phyloP scores from a whole-genome alignment of 768 basidiomycete species.

The Coprinopsis cinerea region DNA sequence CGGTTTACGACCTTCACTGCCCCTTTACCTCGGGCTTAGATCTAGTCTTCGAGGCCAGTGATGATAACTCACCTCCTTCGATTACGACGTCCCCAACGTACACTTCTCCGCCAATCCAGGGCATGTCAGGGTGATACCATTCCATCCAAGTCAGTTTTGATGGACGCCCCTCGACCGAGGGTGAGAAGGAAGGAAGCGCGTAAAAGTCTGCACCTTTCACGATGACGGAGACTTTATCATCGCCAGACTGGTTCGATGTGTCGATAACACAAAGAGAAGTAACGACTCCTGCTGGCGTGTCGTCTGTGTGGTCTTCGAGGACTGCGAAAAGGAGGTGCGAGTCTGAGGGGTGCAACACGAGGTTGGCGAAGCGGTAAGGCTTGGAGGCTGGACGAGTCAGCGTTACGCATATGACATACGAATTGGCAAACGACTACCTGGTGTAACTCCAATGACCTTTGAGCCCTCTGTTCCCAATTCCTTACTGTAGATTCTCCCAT shows the following conservation, averaged over 20 bases:
- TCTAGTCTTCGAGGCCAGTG: too few relatives aligned
- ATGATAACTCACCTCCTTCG: too few relatives aligned
- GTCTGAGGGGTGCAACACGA: slow-evolving; percentile 49
- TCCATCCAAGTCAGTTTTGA: slow-evolving; percentile 55
- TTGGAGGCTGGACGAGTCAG: slow-evolving; percentile 31
- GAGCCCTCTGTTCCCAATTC: slow-evolving; percentile 21
- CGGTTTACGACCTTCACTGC: slow-evolving; percentile 29
- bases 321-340: slow-evolving; percentile 53
- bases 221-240: slow-evolving; percentile 30
- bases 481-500: slow-evolving; percentile 48
- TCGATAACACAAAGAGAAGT: slow-evolving; percentile 57
- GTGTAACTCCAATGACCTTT: slow-evolving; percentile 55
- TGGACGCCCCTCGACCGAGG: slow-evolving; percentile 55
- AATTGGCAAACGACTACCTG: slow-evolving; percentile 37
- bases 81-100: slow-evolving; percentile 44
- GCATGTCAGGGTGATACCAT: slow-evolving; percentile 54
- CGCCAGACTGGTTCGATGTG: slow-evolving; percentile 35
- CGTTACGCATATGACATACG: slow-evolving; percentile 3
- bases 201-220: slow-evolving; percentile 83
- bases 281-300: slow-evolving; percentile 42
- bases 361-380: slow-evolving; percentile 57
- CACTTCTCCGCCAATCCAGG: slow-evolving; percentile 63
- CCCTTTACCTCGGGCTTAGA: too few relatives aligned
- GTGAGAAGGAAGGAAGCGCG: slow-evolving; percentile 53
- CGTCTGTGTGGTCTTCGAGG: slow-evolving; percentile 65